Evolutionary conservation across 2,329 filamentous ascomycete species (phyloP).

Genomic region (Cordyceps militaris): DNA sequence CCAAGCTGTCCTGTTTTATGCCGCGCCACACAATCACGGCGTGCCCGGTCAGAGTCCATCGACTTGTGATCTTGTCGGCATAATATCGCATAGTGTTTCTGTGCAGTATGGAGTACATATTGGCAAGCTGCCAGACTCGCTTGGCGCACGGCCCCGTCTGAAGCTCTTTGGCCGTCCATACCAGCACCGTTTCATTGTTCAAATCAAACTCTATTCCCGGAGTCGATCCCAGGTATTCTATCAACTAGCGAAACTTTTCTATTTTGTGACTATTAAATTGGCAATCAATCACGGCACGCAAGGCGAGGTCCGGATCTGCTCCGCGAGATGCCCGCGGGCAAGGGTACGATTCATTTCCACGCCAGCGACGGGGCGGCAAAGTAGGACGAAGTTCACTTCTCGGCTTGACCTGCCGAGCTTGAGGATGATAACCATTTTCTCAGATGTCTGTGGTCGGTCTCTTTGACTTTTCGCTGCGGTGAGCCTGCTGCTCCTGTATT

Average conservation of each 20-base stretch:
- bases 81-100: neutral
- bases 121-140: neutral
- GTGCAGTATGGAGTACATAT: neutral
- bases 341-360: no score
- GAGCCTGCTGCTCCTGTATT: no score
- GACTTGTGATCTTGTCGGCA: neutral
- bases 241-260: neutral
- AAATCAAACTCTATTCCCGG: neutral
- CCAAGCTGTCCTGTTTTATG: neutral
- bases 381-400: no score
- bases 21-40: neutral
- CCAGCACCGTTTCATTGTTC: conserved; percentile 8
- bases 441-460: no score
- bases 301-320: no score
- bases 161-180: neutral
- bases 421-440: no score
- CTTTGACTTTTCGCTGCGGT: no score
- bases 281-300: neutral
- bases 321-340: no score
- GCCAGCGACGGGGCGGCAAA: no score
- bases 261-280: neutral
- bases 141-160: conserved; percentile 5
- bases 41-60: neutral
- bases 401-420: no score
- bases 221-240: neutral